Conservation (phyloP, 1,139 yeast species). For the Yamadazyma aaseri region DNA sequence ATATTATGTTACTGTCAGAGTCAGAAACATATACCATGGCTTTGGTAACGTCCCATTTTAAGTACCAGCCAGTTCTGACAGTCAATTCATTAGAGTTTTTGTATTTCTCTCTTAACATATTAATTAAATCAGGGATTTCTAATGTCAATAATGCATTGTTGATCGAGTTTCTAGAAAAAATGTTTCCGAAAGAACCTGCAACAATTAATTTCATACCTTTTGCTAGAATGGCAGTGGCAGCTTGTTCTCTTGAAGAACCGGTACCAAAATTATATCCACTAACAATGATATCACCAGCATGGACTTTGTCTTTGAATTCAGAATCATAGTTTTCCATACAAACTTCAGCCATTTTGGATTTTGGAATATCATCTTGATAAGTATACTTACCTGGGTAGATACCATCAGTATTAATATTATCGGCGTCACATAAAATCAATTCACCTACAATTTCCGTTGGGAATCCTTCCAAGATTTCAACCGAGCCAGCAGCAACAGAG, state of each 20-base stretch:
- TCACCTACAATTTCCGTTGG: constrained; percentile 89
- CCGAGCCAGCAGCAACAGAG: constrained; percentile 41
- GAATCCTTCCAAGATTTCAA: constrained; percentile 82
- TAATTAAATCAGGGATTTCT: constrained; percentile 85
- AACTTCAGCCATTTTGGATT: constrained; percentile 95
- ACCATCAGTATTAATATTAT: constrained; percentile 97
- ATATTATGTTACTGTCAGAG: constrained; percentile 59
- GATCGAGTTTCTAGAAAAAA: constrained; percentile 91
- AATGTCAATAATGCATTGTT: constrained; percentile 92
- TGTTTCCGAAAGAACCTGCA: constrained; percentile 97
- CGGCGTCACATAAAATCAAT: constrained; percentile 92
- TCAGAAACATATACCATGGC: constrained; percentile 80
- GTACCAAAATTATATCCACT: constrained; percentile 97
- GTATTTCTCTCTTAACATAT: constrained; percentile 70
- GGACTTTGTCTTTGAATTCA: constrained; percentile 78
- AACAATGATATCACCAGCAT: constrained; percentile 84
- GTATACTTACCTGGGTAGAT: constrained; percentile 99
- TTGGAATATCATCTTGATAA: constrained; percentile 93
- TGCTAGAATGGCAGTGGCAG: constrained; percentile 94
- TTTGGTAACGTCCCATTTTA: constrained; percentile 89
- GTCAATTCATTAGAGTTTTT: constrained; percentile 64
- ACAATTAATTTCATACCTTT: constrained; percentile 90
- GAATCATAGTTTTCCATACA: constrained; percentile 98
- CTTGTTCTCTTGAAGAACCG: constrained; percentile 99
- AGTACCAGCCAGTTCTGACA: constrained; percentile 90